Percentiles rank a stretch among this genome's conserved stretches.
phyloP scores from a whole-genome alignment of 345 rosid genomes.

The Microcos paniculata region DNA sequence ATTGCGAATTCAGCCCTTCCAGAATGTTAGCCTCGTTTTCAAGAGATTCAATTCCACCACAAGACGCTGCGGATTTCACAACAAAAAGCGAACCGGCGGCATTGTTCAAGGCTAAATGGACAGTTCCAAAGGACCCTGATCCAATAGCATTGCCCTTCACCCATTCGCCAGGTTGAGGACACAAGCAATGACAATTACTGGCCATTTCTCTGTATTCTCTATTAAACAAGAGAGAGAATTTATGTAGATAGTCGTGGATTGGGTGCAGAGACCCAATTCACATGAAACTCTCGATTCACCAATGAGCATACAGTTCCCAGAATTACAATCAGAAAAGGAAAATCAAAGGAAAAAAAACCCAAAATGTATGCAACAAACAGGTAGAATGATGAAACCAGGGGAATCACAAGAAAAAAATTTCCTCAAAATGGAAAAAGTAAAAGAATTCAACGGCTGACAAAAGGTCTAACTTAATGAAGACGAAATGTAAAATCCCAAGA shows the following conservation, averaged over 20 bases:
- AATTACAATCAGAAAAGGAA: not conserved
- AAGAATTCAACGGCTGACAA: not conserved
- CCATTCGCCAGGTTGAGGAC: slow-evolving; percentile 22
- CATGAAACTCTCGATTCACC: not conserved
- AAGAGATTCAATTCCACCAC: slow-evolving; percentile 14
- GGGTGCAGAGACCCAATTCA: not conserved
- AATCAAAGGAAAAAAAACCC: not conserved
- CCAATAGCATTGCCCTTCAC: slow-evolving; percentile 34
- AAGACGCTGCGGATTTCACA: slow-evolving; percentile 27
- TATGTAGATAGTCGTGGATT: not conserved
- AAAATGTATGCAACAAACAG: not conserved
- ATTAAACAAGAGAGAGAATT: not conserved
- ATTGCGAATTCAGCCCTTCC: slow-evolving; percentile 30
- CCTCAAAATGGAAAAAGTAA: not conserved
- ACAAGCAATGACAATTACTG: not conserved
- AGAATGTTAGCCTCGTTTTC: slow-evolving; percentile 30
- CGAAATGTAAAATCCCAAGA: slow-evolving; percentile 13
- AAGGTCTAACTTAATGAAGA: not conserved
- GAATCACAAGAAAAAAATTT: not conserved
- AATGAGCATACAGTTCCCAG: slow-evolving; percentile 7
- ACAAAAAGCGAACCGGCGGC: slow-evolving; percentile 30
- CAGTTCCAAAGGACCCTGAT: slow-evolving; percentile 36
- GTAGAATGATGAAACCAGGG: not conserved
- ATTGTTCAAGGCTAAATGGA: slow-evolving; percentile 35
- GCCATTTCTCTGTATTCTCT: slow-evolving; percentile 16